A percentile compares a stretch with the other conserved stretches of the same genome.
phyloP scores from a whole-genome alignment of 768 basidiomycete species.

The Psilocybe tampanensis region DNA sequence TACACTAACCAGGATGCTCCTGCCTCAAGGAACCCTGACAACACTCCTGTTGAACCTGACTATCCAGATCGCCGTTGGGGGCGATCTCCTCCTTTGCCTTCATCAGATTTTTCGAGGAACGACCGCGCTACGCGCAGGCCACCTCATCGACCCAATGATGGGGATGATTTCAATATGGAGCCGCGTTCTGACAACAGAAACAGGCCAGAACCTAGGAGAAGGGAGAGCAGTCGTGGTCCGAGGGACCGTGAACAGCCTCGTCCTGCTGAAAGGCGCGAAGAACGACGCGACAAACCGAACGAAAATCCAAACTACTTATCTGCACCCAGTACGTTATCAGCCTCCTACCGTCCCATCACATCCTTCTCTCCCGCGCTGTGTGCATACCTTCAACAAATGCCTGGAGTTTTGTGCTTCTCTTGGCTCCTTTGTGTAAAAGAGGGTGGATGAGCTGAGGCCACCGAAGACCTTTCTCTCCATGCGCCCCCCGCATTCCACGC shows the following conservation, averaged over 20 bases:
- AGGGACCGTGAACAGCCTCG: constrained; percentile 26
- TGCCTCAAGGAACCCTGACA: constrained; percentile 29
- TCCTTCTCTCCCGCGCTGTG: constrained; percentile 16
- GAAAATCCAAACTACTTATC: constrained; percentile 37
- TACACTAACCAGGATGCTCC: constrained; percentile 32
- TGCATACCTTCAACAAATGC: constrained; percentile 22
- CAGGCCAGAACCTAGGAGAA: constrained; percentile 21
- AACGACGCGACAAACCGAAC: constrained; percentile 28
- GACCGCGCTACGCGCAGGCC: constrained; percentile 22
- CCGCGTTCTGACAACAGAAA: constrained; percentile 23
- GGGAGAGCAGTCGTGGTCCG: constrained; percentile 27
- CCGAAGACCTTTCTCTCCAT: constrained; percentile 24
- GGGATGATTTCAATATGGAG: constrained; percentile 9
- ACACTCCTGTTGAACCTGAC: constrained; percentile 15
- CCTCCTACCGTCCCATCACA: constrained; percentile 46
- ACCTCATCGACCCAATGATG: constrained; percentile 14
- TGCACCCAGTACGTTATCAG: constrained; percentile 66
- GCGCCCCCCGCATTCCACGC: constrained; percentile 28
- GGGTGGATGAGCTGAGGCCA: constrained; percentile 15
- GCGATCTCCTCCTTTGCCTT: constrained; percentile 18
- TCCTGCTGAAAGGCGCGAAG: constrained; percentile 27
- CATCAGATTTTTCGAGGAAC: constrained; percentile 22
- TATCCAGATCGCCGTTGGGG: constrained; percentile 28
- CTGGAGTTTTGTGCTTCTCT: constrained; percentile 26
- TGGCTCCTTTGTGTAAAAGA: constrained; percentile 19